These are phyloP conservation scores for Aquilaria yunnanensis DNA, from an alignment of 345 rosid species.

Conservation along the genomic window DNA sequence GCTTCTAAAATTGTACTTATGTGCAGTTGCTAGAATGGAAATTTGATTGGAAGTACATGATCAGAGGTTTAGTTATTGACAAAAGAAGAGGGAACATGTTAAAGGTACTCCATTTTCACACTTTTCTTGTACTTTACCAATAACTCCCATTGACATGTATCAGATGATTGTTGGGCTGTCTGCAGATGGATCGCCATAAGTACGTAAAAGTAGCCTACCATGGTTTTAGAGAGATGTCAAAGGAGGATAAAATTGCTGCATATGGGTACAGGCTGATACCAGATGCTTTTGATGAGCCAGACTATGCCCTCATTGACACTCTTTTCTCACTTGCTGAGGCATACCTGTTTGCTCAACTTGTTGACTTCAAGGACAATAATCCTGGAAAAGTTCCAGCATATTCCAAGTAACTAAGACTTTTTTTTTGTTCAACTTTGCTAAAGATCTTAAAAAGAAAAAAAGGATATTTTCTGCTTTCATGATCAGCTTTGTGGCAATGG, in stretches of 20 bases:
- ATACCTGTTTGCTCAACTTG: constrained; percentile 86
- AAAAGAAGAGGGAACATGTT: constrained; percentile 87
- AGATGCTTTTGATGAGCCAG: constrained; percentile 84
- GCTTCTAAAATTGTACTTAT: too few relatives aligned
- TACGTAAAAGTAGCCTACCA: constrained; percentile 92
- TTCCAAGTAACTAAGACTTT: constrained; percentile 42
- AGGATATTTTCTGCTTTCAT: too few relatives aligned
- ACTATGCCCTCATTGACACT: constrained; percentile 82
- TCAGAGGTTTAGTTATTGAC: constrained; percentile 84
- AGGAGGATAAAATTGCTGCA: constrained; percentile 72
- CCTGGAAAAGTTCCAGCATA: constrained; percentile 48
- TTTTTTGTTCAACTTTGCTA: not conserved
- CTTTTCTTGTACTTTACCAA: not conserved
- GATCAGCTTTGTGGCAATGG: too few relatives aligned
- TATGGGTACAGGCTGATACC: constrained; percentile 73
- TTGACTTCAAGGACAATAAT: constrained; percentile 67
- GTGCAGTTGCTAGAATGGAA: constrained; percentile 65
- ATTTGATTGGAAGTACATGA: constrained; percentile 93
- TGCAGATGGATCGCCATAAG: constrained; percentile 91
- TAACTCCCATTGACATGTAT: constrained; percentile 2
- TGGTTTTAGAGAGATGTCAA: constrained; percentile 76
- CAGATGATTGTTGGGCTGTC: constrained; percentile 6
- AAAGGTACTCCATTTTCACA: constrained; percentile 34
- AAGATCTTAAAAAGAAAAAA: not conserved
- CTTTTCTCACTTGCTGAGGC: constrained; percentile 91